Percentiles rank a stretch among this genome's conserved stretches.
phyloP scores from a whole-genome alignment of 371 early-diverging fungal species.

The Lichtheimia ramosa region DNA sequence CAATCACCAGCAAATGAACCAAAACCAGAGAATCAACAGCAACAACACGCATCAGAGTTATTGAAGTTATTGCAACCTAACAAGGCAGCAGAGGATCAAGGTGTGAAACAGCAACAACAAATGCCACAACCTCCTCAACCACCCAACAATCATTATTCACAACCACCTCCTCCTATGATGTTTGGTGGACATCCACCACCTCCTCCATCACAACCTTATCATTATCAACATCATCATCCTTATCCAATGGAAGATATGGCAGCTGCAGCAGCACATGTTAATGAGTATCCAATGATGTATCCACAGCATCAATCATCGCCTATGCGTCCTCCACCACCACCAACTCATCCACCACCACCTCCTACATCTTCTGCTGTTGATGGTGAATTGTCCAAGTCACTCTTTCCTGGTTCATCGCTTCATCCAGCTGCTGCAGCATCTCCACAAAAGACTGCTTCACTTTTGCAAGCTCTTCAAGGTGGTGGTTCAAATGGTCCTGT shows the following conservation, averaged over 20 bases:
- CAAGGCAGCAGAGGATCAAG: constrained; percentile 5
- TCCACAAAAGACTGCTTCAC: constrained; percentile 46
- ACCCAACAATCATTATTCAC: constrained; percentile 1
- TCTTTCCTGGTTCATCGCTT: background rate
- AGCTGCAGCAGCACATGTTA: background rate
- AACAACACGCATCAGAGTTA: constrained; percentile 4
- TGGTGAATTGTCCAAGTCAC: background rate
- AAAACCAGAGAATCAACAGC: constrained; percentile 1
- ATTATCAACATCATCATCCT: constrained; percentile 4
- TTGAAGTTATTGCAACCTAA: constrained; percentile 9
- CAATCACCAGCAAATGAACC: constrained; percentile 4
- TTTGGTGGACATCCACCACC: constrained; percentile 4
- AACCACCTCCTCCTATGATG: background rate
- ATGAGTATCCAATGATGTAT: background rate
- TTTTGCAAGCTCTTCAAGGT: constrained; percentile 45
- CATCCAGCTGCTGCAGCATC: constrained; percentile 32
- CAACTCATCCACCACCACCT: background rate
- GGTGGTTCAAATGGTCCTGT: constrained; percentile 7
- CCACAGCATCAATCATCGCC: constrained; percentile 4
- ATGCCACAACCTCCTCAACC: constrained; percentile 5
- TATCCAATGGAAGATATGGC: background rate
- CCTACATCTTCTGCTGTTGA: background rate
- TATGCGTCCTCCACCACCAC: constrained; percentile 3
- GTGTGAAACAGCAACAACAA: constrained; percentile 7
- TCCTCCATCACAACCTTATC: background rate